Evolutionary conservation across 768 basidiomycete genomes (phyloP), one percentile per base, ranked within the genome.

Genomic region (Russula virescens): DNA sequence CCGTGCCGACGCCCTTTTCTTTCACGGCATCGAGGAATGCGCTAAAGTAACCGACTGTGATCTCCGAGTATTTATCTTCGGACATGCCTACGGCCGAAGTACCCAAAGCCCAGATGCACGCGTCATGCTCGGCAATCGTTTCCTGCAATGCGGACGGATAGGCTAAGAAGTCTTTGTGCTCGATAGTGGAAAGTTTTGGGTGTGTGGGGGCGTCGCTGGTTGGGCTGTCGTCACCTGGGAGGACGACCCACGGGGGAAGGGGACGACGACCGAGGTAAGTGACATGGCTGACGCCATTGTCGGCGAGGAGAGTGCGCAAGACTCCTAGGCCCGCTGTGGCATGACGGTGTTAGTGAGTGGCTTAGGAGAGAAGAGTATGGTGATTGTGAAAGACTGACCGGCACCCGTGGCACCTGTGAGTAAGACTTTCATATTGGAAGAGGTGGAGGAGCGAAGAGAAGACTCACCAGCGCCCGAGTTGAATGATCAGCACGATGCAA

Each of bases 21-120:
- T 58, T 60, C 23, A 66, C 43, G 48, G 45, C 64, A 13, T 40
- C 21, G 23, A 68, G 49, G 31, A 63, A 61, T 3, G 65, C 46
- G n/a, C 61, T 52, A 16, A 66, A 9, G 53, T 72, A 72, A 7
- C 70, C 71, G 28, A 68, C 60, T 2, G 72, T 73, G 60, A 73
- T 71, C 50, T 60, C 60, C 3, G 58, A 62, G 43, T 69, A 69
- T 25, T 66, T 48, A 18, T 26, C 55, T 48, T 69, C 68, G 31
- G 61, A 45, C 58, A 62, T 49, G 23, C 68, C 65, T 43, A 14
- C 21, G 42, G 57, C 7, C 3, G 68, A 58, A 28, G 23, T 62
- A 1, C 71, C 71, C 47, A 69, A 64, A 34, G 71, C 71, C 69
- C 71, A 72, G 7, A 72, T 66, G 48, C 69, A 69, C n/a, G 68